Evolutionary conservation across 164 flowering plant genomes (phyloP).

Genomic region (Stephania cephalantha): DNA sequence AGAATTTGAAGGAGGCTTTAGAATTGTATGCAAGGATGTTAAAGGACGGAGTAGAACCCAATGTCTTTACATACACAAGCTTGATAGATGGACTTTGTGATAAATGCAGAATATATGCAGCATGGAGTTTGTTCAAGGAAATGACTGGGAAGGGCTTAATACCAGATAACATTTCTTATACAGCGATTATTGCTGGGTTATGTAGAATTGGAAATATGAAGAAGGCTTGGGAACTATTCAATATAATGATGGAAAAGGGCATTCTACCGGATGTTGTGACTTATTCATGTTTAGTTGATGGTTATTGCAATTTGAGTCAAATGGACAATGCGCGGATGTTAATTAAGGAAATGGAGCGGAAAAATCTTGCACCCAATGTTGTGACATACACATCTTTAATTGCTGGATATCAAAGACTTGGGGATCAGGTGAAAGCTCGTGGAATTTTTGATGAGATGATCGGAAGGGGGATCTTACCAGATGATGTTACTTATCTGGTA

Average conservation of each 20-base stretch:
- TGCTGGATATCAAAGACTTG: slow-evolving; percentile 27
- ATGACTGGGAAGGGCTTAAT: slow-evolving; percentile 32
- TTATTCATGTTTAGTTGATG: slow-evolving; percentile 49
- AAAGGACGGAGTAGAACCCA: slow-evolving; percentile 35
- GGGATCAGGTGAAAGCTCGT: slow-evolving; percentile 23
- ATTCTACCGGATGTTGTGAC: slow-evolving; percentile 38
- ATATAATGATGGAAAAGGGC: slow-evolving; percentile 32
- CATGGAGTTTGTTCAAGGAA: slow-evolving; percentile 33
- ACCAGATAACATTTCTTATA: slow-evolving; percentile 42
- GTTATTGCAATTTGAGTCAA: slow-evolving; percentile 30
- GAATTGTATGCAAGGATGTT: slow-evolving; percentile 35
- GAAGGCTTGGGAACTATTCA: slow-evolving; percentile 30
- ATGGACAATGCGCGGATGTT: slow-evolving; percentile 30
- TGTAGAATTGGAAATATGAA: slow-evolving; percentile 36
- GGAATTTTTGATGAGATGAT: slow-evolving; percentile 35
- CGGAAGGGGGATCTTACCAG: slow-evolving; percentile 26
- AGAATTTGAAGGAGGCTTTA: slow-evolving; percentile 28
- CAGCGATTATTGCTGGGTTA: slow-evolving; percentile 51
- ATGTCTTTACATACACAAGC: slow-evolving; percentile 31
- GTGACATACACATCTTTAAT: slow-evolving; percentile 36
- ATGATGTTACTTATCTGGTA: slow-evolving; percentile 17
- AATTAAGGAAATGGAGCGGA: slow-evolving; percentile 32
- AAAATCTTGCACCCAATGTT: slow-evolving; percentile 29
- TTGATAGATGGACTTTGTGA: slow-evolving; percentile 34
- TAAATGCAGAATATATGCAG: slow-evolving; percentile 25